Evolutionary conservation across 2,329 filamentous ascomycete species (phyloP), one percentile per base, ranked within the genome.

Genomic region (Magnaporthiopsis incrustans): DNA sequence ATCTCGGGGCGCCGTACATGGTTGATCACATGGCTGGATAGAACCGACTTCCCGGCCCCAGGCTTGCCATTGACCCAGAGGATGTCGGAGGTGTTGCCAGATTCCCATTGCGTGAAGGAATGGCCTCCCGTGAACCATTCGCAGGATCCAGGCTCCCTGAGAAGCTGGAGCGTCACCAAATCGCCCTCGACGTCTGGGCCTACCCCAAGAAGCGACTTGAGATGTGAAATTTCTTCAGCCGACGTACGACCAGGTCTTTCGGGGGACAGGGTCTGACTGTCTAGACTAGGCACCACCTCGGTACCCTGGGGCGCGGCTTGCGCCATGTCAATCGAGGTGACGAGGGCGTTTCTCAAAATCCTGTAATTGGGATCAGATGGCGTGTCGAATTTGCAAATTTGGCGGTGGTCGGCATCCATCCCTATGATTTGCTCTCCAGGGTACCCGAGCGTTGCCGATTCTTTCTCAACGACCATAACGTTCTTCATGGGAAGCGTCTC

Each of bases 351-450:
- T 59, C 73, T 68, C 8, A 77, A 61, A 15, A 69, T 70, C 62
- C 62, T 67, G 64, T 74, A 76, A 62, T 75, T 77, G 2, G 70
- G 67, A 63, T 76, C 73, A 5, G 61, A 58, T 26, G 65, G 66
- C 18, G 58, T 70, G 11, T 70, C 65, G 64, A 75, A 77, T 65
- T 77, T 77, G 70, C 73, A 76, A 26, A 77, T 67, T 6, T 72
- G 69, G 14, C 73, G 70, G 65, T 77, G 74, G 64, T 76, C 71
- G 8, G 75, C 73, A 65, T 75, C 65, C 53, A 74, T 65, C 2
- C 67, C 67, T 18, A 67, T 60, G 8, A 68, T 67, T 33, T 64
- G 65, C 62, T 73, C 72, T 12, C 66, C 64, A 0, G 58, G 64
- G 58, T 69, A 71, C 18, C 69, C 68, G 2, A 74, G 67, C 1